phyloP scores from a whole-genome alignment of 257 asterid species.

The Nicotiana tabacum region DNA sequence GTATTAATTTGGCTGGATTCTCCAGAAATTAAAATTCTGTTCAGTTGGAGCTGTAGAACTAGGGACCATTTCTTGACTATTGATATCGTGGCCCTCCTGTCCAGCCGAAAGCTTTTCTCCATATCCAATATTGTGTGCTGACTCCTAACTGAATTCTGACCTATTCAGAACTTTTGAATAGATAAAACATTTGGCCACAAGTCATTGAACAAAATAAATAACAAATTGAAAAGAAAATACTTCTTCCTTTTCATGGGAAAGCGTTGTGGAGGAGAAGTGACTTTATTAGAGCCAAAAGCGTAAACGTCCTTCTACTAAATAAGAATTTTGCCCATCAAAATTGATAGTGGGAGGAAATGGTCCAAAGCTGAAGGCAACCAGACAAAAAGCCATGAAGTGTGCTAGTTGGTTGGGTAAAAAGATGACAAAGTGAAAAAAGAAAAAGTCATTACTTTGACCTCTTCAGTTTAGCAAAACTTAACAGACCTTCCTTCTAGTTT shows the following conservation, averaged over 20 bases:
- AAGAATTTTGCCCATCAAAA: neutral
- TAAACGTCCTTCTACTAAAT: too few species aligned
- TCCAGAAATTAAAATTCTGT: neutral
- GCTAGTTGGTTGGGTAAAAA: neutral
- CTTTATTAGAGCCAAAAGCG: neutral
- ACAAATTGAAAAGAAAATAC: neutral
- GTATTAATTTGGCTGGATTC: neutral
- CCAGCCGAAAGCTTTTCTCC: neutral
- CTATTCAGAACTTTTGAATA: neutral
- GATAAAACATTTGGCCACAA: neutral
- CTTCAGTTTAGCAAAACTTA: neutral
- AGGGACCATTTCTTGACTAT: neutral
- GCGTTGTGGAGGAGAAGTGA: neutral
- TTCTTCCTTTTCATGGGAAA: neutral
- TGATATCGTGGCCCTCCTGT: neutral
- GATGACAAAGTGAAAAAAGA: neutral
- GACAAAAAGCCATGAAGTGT: neutral
- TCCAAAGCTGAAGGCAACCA: neutral
- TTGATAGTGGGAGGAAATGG: neutral
- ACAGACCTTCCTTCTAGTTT: neutral
- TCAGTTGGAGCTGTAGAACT: neutral
- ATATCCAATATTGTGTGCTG: neutral
- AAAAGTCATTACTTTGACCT: neutral
- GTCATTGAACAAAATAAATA: neutral
- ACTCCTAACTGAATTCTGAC: neutral